phyloP scores from a whole-genome alignment of 305 asterid genomes.

The Salvia sclarea region DNA sequence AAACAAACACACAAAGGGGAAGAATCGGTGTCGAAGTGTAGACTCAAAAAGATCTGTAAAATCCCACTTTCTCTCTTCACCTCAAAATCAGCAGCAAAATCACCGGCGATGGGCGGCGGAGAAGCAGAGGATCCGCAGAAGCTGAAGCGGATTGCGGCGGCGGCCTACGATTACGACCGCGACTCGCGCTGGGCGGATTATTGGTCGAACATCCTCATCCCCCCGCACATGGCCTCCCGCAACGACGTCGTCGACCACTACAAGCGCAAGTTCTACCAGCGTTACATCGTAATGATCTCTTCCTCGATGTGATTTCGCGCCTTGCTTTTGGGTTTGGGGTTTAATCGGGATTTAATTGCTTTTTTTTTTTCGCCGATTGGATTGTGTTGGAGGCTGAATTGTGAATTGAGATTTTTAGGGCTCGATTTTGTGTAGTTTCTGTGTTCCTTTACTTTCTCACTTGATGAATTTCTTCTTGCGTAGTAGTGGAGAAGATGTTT shows the following conservation, averaged over 20 bases:
- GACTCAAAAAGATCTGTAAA: constrained; percentile 2
- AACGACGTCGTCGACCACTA: constrained; percentile 76
- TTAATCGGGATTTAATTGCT: not conserved
- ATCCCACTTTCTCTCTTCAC: not conserved
- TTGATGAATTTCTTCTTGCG: not conserved
- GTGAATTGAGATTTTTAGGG: not conserved
- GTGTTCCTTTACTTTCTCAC: not conserved
- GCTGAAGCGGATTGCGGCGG: constrained; percentile 75
- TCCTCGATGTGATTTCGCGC: not conserved
- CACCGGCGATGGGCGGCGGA: constrained; percentile 44
- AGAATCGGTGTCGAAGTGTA: constrained; percentile 2
- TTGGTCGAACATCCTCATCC: constrained; percentile 85
- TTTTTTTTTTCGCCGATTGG: not conserved
- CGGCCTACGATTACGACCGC: constrained; percentile 76
- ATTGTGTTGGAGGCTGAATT: not conserved
- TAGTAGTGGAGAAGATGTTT: not conserved
- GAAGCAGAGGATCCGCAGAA: constrained; percentile 79
- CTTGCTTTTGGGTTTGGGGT: too few species aligned
- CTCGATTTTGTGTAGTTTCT: not conserved
- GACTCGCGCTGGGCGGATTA: constrained; percentile 83
- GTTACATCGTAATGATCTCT: constrained; percentile 61
- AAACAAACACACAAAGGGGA: not conserved
- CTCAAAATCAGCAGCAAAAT: not conserved
- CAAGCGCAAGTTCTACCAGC: constrained; percentile 97
- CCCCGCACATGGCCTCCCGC: constrained; percentile 78